Evolutionary conservation across 345 rosid genomes (phyloP).

Genomic region (Euclidium syriacum): DNA sequence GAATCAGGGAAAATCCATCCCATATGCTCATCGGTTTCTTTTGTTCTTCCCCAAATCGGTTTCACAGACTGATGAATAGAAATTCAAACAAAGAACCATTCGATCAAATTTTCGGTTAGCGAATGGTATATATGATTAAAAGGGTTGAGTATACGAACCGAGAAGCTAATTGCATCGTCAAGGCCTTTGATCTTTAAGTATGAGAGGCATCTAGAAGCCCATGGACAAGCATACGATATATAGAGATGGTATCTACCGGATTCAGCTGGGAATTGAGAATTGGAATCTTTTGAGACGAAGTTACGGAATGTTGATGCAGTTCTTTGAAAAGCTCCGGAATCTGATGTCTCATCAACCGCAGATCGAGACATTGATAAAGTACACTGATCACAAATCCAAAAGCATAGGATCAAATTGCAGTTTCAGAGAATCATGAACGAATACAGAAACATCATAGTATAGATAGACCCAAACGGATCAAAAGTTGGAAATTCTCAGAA

Average conservation of each 20-base stretch:
- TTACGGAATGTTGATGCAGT: slow-evolving; percentile 82
- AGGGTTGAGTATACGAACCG: slow-evolving; percentile 42
- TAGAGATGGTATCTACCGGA: slow-evolving; percentile 93
- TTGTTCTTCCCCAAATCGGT: slow-evolving; percentile 87
- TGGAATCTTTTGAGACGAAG: slow-evolving; percentile 51
- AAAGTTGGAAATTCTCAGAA: slow-evolving; percentile 5
- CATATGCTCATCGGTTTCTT: slow-evolving; percentile 75
- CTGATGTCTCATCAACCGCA: slow-evolving; percentile 69
- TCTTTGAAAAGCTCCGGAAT: slow-evolving; percentile 66
- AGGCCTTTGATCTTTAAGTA: slow-evolving; percentile 85
- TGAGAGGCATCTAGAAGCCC: slow-evolving; percentile 90
- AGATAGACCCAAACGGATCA: neutral
- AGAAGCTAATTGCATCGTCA: slow-evolving; percentile 63
- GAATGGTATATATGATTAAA: neutral
- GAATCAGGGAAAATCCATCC: slow-evolving; percentile 84
- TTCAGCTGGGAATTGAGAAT: slow-evolving; percentile 70
- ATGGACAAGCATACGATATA: slow-evolving; percentile 91
- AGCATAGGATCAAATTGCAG: neutral
- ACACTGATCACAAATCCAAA: slow-evolving; percentile 21
- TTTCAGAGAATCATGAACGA: neutral
- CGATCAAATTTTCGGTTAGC: neutral
- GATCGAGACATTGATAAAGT: slow-evolving; percentile 62
- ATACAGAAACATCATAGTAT: neutral
- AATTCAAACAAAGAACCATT: slow-evolving; percentile 10
- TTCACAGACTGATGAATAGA: slow-evolving; percentile 63